A percentile compares a stretch with the other conserved stretches of the same genome.
Evolutionary conservation across 176 grass and related monocot species (phyloP).

Genomic region (Aegilops longissima): DNA sequence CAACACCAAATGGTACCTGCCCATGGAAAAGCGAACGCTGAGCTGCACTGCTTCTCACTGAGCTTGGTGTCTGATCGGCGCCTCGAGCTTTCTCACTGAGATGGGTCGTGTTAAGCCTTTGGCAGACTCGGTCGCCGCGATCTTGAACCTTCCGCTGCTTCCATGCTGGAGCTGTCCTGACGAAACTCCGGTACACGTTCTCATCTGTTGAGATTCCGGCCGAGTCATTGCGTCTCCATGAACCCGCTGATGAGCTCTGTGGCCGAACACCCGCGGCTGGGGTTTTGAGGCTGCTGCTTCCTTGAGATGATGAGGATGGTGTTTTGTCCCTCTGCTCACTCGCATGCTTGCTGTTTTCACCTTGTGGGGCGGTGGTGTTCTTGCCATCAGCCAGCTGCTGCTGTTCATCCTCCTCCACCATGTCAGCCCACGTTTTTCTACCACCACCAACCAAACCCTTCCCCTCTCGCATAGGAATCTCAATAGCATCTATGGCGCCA

Average conservation of each 20-base stretch:
- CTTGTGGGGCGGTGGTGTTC: background rate
- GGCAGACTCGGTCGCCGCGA: background rate
- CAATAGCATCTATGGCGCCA: background rate
- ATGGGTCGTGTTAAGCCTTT: constrained; percentile 28
- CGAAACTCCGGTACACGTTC: constrained; percentile 29
- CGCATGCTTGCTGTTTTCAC: constrained; percentile 24
- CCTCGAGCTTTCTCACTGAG: constrained; percentile 30
- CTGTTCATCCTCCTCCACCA: constrained; percentile 50
- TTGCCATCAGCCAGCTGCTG: background rate
- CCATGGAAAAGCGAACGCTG: constrained; percentile 41
- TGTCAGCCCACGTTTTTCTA: constrained; percentile 54
- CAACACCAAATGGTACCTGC: background rate
- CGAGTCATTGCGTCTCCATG: constrained; percentile 4
- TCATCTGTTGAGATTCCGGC: constrained; percentile 15
- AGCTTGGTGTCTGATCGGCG: constrained; percentile 11
- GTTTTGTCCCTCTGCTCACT: constrained; percentile 27
- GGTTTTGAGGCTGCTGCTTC: constrained; percentile 23
- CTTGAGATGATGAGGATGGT: constrained; percentile 23
- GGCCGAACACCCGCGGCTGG: background rate
- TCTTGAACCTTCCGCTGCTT: constrained; percentile 42
- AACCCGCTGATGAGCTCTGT: constrained; percentile 31
- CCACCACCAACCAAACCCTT: background rate
- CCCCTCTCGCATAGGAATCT: constrained; percentile 18
- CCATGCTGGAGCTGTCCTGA: constrained; percentile 41
- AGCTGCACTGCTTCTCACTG: constrained; percentile 34